Percentiles rank a stretch among this genome's conserved stretches.
Evolutionary conservation across 2,329 filamentous ascomycete species (phyloP).

Genomic region (Teratosphaeria pseudoeucalypti): DNA sequence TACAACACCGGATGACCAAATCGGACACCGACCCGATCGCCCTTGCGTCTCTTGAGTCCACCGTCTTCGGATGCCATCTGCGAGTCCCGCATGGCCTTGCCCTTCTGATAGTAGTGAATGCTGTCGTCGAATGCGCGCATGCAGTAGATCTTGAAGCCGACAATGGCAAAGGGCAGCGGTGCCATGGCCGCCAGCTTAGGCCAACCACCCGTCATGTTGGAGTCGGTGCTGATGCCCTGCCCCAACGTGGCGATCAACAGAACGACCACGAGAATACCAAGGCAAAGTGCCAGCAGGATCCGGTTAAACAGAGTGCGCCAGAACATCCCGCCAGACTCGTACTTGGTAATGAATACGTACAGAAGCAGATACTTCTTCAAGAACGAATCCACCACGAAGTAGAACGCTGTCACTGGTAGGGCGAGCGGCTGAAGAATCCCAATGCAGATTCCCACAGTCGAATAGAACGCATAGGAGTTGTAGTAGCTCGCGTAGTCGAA

Average conservation of each 20-base stretch:
- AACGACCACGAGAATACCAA: slow-evolving; percentile 70
- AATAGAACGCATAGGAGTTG: slow-evolving; percentile 94
- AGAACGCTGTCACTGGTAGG: slow-evolving; percentile 74
- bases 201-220: slow-evolving; percentile 26
- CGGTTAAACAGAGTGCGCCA: slow-evolving; percentile 91
- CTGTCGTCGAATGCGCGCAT: slow-evolving; percentile 62
- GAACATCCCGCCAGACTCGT: slow-evolving; percentile 83
- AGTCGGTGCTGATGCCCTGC: slow-evolving; percentile 7
- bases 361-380: slow-evolving; percentile 92
- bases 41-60: slow-evolving; percentile 32
- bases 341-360: slow-evolving; percentile 91
- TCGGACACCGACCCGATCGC: slow-evolving; percentile 61
- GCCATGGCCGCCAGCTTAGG: slow-evolving; percentile 54
- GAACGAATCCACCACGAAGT: slow-evolving; percentile 77
- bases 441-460: slow-evolving; percentile 79
- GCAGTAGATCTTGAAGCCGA: slow-evolving; percentile 83
- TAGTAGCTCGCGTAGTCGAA: slow-evolving; percentile 97
- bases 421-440: slow-evolving; percentile 78
- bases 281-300: slow-evolving; percentile 69
- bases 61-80: slow-evolving; percentile 16
- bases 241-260: slow-evolving; percentile 60
- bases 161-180: slow-evolving; percentile 67
- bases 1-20: slow-evolving; percentile 91
- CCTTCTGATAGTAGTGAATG: slow-evolving; percentile 69
- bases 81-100: slow-evolving; percentile 40